Conservation (phyloP, 306 rosid species). For the Prunus padus region DNA sequence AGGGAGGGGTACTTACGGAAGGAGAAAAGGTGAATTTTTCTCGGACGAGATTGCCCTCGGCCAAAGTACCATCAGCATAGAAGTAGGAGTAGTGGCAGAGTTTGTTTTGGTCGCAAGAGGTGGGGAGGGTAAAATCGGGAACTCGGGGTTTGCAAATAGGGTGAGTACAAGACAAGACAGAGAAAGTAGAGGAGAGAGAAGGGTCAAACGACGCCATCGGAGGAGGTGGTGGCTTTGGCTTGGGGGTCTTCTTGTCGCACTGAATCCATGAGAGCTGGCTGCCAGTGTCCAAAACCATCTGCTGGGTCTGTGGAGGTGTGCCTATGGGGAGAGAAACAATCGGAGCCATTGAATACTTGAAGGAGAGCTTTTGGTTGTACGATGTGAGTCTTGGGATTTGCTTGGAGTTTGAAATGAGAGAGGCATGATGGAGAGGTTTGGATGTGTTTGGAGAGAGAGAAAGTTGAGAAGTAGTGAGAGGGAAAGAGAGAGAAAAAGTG, state of each 20-base stretch:
- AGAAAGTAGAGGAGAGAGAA: constrained; percentile 82
- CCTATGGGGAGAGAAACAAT: constrained; percentile 75
- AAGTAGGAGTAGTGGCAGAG: constrained; percentile 92
- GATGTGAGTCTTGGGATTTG: neutral
- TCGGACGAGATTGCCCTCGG: constrained; percentile 91
- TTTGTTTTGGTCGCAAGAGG: constrained; percentile 81
- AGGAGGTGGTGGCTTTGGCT: constrained; percentile 4
- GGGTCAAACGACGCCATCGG: constrained; percentile 65
- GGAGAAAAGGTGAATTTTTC: constrained; percentile 60
- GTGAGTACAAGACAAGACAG: constrained; percentile 64
- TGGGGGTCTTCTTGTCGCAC: constrained; percentile 46
- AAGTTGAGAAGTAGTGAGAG: constrained; percentile 33
- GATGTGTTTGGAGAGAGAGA: constrained; percentile 34
- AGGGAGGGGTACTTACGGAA: constrained; percentile 69
- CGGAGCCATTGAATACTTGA: constrained; percentile 67
- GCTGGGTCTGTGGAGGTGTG: constrained; percentile 77
- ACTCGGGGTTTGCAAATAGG: constrained; percentile 81
- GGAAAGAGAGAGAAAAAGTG: constrained; percentile 49
- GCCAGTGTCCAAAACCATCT: constrained; percentile 85
- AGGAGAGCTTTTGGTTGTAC: constrained; percentile 42
- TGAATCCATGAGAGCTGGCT: constrained; percentile 91
- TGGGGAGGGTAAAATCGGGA: constrained; percentile 90
- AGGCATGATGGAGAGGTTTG: constrained; percentile 13
- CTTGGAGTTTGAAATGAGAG: constrained; percentile 25
- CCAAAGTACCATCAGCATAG: constrained; percentile 85